These are phyloP conservation scores for Aspergillus aculeatus DNA, from an alignment of 2,329 filamentous ascomycete species.

Conservation along the genomic window DNA sequence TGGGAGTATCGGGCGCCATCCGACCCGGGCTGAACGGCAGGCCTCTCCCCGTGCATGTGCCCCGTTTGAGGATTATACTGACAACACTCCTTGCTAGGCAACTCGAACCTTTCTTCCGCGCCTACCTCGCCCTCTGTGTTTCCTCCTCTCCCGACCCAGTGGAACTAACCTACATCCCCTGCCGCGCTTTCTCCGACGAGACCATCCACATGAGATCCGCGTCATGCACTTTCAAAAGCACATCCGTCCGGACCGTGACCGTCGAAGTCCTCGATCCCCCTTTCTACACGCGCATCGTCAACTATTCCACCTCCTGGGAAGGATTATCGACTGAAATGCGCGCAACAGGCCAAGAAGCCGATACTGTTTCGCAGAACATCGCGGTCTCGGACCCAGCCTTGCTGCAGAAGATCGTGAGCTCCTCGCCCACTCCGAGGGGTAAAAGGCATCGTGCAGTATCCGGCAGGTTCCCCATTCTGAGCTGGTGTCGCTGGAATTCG, in stretches of 20 bases:
- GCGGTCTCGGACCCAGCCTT: background rate
- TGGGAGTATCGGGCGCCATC: conserved; percentile 6
- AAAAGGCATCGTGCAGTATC: background rate
- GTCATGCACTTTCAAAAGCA: background rate
- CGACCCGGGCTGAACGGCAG: conserved; percentile 3
- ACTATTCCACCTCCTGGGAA: background rate
- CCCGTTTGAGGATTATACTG: too few species aligned
- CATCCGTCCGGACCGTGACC: background rate
- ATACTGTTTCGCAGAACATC: conserved; percentile 1
- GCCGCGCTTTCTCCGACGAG: conserved; percentile 5
- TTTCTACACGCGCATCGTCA: conserved; percentile 7
- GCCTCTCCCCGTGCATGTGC: background rate
- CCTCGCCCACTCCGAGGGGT: background rate
- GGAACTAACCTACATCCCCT: conserved; percentile 9
- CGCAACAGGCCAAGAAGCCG: background rate
- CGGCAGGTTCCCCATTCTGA: background rate
- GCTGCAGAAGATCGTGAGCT: background rate
- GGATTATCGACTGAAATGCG: background rate
- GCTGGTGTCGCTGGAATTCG: background rate
- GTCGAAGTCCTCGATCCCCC: conserved; percentile 6
- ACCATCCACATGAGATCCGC: conserved; percentile 6
- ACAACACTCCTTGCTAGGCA: background rate
- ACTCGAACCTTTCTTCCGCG: conserved; percentile 7
- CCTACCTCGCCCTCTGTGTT: conserved; percentile 4
- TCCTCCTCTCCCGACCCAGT: background rate